Conservation (phyloP, 495 filamentous ascomycete species). For the Usnea hakonensis region DNA sequence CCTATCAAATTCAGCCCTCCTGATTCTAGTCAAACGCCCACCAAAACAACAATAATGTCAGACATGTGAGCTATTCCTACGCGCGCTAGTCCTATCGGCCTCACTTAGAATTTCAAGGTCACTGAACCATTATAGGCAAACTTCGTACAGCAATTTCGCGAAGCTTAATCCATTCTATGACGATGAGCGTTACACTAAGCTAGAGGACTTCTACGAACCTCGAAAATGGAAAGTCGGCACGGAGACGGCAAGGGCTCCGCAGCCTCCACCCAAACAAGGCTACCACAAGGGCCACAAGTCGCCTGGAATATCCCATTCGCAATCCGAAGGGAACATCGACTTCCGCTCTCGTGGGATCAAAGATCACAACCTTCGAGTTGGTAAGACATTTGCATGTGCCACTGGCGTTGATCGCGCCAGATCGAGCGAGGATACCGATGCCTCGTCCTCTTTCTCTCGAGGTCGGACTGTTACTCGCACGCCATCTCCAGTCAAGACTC, state of each 20-base stretch:
- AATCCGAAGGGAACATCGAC: constrained; percentile 21
- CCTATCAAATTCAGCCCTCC: constrained; percentile 24
- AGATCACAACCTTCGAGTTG: constrained; percentile 6
- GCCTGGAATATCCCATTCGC: constrained; percentile 21
- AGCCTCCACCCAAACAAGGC: constrained; percentile 7
- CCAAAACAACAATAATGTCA: constrained; percentile 5
- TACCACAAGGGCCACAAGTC: constrained; percentile 16
- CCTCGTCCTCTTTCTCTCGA: constrained; percentile 17
- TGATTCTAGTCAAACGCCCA: background rate
- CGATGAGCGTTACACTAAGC: constrained; percentile 20
- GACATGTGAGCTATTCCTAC: constrained; percentile 15
- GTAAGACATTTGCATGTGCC: background rate
- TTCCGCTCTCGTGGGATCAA: constrained; percentile 12
- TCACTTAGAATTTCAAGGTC: background rate
- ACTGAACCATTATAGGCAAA: constrained; percentile 18
- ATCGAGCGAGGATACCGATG: constrained; percentile 9
- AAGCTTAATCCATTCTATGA: constrained; percentile 33
- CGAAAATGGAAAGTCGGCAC: constrained; percentile 2
- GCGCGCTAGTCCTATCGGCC: background rate
- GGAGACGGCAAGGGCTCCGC: background rate
- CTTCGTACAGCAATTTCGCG: constrained; percentile 28
- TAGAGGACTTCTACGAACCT: constrained; percentile 19
- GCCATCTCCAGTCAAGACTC: constrained; percentile 19
- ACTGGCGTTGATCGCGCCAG: constrained; percentile 5
- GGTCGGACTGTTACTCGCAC: constrained; percentile 18